Evolutionary conservation across 345 rosid species (phyloP).

Genomic region (Pistacia vera): DNA sequence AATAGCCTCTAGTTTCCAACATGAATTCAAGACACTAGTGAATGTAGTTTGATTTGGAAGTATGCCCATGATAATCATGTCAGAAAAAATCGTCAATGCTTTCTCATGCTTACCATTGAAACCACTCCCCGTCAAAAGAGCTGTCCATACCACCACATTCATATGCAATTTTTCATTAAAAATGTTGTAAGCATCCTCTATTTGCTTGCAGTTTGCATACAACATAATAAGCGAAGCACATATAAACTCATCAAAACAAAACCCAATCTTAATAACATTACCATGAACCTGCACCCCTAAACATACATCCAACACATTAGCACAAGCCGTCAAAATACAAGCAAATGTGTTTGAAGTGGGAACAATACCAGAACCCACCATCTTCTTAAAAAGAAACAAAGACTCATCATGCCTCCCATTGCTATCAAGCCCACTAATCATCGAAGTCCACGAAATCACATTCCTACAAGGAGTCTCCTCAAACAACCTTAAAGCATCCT

Average conservation of each 20-base stretch:
- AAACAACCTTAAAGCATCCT: conserved; percentile 58
- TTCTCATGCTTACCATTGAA: conserved; percentile 50
- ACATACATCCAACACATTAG: conserved; percentile 43
- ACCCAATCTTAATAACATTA: conserved; percentile 48
- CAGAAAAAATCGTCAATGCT: conserved; percentile 51
- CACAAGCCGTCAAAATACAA: conserved; percentile 62
- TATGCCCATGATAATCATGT: conserved; percentile 50
- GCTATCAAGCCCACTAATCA: conserved; percentile 73
- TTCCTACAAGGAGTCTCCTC: conserved; percentile 54
- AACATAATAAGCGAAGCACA: conserved; percentile 64
- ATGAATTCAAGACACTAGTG: conserved; percentile 64
- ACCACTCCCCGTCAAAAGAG: conserved; percentile 61
- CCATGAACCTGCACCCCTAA: conserved; percentile 67
- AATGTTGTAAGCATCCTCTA: conserved; percentile 42
- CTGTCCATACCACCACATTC: conserved; percentile 71
- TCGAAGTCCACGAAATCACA: conserved; percentile 83
- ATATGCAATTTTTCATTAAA: conserved; percentile 43
- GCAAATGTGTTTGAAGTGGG: conserved; percentile 56
- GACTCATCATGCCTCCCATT: conserved; percentile 57
- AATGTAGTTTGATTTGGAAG: conserved; percentile 79
- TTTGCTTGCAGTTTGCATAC: conserved; percentile 59
- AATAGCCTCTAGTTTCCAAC: conserved; percentile 61
- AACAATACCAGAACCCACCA: conserved; percentile 44
- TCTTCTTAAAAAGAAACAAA: conserved; percentile 45
- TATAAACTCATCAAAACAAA: conserved; percentile 45